phyloP scores from a whole-genome alignment of 2,329 filamentous ascomycete species.

The Calonectria pseudoreteaudii region DNA sequence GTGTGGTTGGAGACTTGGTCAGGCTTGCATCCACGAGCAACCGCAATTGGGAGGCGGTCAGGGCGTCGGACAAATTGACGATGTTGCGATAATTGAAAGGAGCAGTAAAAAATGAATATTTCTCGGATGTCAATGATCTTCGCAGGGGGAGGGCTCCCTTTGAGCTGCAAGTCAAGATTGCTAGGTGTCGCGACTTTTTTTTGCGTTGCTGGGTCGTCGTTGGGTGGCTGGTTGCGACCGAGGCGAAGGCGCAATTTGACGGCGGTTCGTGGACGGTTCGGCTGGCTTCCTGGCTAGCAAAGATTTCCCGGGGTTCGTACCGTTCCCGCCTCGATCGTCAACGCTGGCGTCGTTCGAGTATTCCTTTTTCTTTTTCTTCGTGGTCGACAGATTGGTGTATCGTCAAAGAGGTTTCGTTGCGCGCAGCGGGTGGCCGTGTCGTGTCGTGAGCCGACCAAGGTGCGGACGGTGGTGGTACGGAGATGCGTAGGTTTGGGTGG shows the following conservation, averaged over 20 bases:
- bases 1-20: conserved; percentile 41
- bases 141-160: conserved; percentile 13
- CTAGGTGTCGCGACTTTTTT: not conserved
- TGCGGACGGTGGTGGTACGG: conserved; percentile 1
- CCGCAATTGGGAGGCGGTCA: conserved; percentile 36
- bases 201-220: conserved; percentile 24
- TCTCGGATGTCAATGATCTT: not conserved
- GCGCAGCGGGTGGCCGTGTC: conserved; percentile 6
- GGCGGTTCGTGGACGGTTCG: not conserved
- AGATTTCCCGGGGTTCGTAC: not conserved
- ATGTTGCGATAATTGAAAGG: conserved; percentile 18
- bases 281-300: conserved; percentile 5
- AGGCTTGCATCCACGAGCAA: conserved; percentile 42
- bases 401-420: not conserved
- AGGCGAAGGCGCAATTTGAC: conserved; percentile 24
- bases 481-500: conserved; percentile 18
- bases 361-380: not conserved
- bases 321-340: conserved; percentile 12
- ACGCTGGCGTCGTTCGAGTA: not conserved
- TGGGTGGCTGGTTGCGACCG: conserved; percentile 23
- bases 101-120: not conserved
- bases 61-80: conserved; percentile 21
- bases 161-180: not conserved
- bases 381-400: not conserved
- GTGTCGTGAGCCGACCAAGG: not conserved